These are phyloP conservation scores for Polysphondylium violaceum DNA, from an alignment of 78 protist species.

Conservation along the genomic window DNA sequence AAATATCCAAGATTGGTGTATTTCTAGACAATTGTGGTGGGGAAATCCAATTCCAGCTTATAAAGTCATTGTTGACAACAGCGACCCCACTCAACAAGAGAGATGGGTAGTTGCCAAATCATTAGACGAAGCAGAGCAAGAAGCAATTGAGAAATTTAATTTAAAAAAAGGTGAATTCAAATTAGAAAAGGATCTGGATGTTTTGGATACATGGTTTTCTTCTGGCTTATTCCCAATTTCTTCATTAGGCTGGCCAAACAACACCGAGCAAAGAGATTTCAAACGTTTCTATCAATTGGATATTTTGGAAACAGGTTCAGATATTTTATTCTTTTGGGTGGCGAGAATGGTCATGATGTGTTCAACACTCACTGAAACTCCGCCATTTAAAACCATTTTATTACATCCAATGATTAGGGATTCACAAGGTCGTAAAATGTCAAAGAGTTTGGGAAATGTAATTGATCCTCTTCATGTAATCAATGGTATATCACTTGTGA, in stretches of 20 bases:
- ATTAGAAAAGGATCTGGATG: conserved; percentile 93
- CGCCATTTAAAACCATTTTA: conserved; percentile 87
- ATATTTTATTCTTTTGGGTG: conserved; percentile 98
- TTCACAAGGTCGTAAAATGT: conserved; percentile 97
- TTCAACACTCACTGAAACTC: conserved; percentile 20
- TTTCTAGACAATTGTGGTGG: conserved; percentile 99
- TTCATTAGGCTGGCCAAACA: conserved; percentile 97
- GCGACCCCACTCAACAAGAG: conserved; percentile 9
- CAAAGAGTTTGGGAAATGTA: conserved; percentile 97
- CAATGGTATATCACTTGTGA: conserved; percentile 66
- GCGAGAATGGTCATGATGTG: conserved; percentile 97
- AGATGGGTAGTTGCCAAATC: conserved; percentile 81
- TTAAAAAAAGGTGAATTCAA: neutral
- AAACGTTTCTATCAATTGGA: conserved; percentile 88
- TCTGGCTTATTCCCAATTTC: conserved; percentile 99
- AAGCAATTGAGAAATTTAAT: conserved; percentile 16
- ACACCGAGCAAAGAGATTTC: conserved; percentile 39
- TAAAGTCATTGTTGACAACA: conserved; percentile 2
- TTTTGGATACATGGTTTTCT: conserved; percentile 98
- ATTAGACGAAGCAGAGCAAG: conserved; percentile 38
- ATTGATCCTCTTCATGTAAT: conserved; percentile 92
- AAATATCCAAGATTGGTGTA: conserved; percentile 96
- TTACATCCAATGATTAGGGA: conserved; percentile 96
- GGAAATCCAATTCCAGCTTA: conserved; percentile 99
- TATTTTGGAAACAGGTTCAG: conserved; percentile 96